Conservation (phyloP, 176 grass and related monocot species). For the Oryza rufipogon region DNA sequence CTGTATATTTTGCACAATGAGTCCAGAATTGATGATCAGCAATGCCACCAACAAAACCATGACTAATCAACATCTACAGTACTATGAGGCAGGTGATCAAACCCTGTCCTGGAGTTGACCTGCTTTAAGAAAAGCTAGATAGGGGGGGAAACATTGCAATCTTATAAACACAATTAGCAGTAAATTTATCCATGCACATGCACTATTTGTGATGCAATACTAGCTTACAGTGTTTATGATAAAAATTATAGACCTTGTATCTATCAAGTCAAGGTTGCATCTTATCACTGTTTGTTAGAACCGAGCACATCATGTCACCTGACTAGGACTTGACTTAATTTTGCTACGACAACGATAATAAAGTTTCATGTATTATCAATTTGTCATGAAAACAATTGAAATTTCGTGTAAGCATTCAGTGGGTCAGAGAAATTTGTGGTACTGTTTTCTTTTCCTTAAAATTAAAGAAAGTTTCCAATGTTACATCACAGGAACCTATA, state of each 20-base stretch:
- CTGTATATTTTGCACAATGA: not conserved
- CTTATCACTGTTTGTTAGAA: not conserved
- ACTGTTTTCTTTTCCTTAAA: constrained; percentile 6
- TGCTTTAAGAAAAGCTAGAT: not conserved
- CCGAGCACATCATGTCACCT: not conserved
- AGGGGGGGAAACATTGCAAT: constrained; percentile 35
- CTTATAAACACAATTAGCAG: constrained; percentile 29
- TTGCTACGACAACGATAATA: not conserved
- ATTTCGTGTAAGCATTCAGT: not conserved
- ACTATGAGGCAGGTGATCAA: constrained; percentile 35
- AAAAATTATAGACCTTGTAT: not conserved
- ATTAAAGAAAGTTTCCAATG: constrained; percentile 30
- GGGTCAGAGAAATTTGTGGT: not conserved
- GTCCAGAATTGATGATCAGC: not conserved
- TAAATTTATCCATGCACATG: not conserved
- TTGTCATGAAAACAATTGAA: not conserved
- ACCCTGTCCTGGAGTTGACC: constrained; percentile 45
- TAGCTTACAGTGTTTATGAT: not conserved
- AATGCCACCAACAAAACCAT: constrained; percentile 3
- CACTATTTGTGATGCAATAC: not conserved
- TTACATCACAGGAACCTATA: constrained; percentile 15
- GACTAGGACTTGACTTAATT: not conserved
- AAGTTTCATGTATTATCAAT: not conserved
- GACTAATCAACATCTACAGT: constrained; percentile 1
- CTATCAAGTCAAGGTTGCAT: not conserved